A percentile compares a stretch with the other conserved stretches of the same genome.
phyloP scores from a whole-genome alignment of 2,329 filamentous ascomycete genomes.

The Aspergillus tubingensis region DNA sequence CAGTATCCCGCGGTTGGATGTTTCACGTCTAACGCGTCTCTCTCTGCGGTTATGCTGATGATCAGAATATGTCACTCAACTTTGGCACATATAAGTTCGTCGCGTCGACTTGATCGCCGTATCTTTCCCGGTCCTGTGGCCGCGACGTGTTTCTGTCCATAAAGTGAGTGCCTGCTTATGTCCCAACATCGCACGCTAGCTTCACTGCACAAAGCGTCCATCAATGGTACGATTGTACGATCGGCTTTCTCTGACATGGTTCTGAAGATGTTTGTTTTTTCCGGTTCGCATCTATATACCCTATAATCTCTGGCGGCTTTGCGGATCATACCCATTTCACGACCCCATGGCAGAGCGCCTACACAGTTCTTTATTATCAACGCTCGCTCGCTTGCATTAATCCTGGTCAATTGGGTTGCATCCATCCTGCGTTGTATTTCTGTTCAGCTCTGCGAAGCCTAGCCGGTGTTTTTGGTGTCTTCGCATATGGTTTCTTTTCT shows the following conservation, averaged over 20 bases:
- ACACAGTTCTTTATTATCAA: not conserved
- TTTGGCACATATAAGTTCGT: not conserved
- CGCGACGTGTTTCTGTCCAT: not conserved
- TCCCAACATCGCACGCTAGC: not conserved
- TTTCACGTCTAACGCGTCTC: not conserved
- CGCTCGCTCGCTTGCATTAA: not conserved
- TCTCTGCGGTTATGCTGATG: not conserved
- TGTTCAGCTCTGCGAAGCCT: slow-evolving; percentile 2
- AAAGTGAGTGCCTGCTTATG: not conserved
- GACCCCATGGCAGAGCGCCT: not conserved
- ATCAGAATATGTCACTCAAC: not conserved
- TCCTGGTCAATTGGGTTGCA: slow-evolving; percentile 7
- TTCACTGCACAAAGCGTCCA: not conserved
- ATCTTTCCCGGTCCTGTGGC: not conserved
- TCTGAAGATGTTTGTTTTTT: not conserved
- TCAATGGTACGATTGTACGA: not conserved
- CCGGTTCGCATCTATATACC: slow-evolving; percentile 5
- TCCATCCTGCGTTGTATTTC: slow-evolving; percentile 9
- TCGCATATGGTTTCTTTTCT: slow-evolving; percentile 9
- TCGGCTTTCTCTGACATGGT: not conserved
- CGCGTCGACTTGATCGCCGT: not conserved
- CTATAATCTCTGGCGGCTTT: slow-evolving; percentile 9
- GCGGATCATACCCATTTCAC: slow-evolving; percentile 2
- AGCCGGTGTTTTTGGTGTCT: slow-evolving; percentile 12
- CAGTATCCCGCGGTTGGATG: too few species aligned